phyloP scores from a whole-genome alignment of 1,284 basidiomycete genomes.

The Salmacisia buchloeana region DNA sequence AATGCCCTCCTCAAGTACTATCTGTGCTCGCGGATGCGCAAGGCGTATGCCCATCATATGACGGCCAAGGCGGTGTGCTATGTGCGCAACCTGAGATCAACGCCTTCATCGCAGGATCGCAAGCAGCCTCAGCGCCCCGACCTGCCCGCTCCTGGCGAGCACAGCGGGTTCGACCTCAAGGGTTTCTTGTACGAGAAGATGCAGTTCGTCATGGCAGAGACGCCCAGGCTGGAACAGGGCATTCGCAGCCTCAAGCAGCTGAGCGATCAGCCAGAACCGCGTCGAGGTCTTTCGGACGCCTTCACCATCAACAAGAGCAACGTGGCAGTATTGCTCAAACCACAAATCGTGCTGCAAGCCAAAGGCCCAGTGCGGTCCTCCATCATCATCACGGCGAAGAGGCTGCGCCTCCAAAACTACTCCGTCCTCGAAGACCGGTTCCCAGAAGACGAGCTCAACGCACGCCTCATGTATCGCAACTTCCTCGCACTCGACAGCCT shows the following conservation, averaged over 20 bases:
- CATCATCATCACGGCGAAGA: conserved; percentile 73
- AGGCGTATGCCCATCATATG: conserved; percentile 78
- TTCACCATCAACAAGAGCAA: conserved; percentile 60
- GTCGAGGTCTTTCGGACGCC: conserved; percentile 45
- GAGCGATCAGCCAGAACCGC: neutral
- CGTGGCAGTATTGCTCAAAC: conserved; percentile 79
- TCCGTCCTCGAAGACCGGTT: conserved; percentile 74
- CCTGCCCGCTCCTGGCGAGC: neutral
- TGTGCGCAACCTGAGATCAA: conserved; percentile 40
- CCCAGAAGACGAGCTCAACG: conserved; percentile 75
- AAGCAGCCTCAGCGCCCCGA: conserved; percentile 3
- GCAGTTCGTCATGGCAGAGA: conserved; percentile 8
- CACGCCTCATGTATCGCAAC: conserved; percentile 76
- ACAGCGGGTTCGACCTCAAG: conserved; percentile 34
- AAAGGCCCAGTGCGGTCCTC: conserved; percentile 62
- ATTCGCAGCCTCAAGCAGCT: neutral
- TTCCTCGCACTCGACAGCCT: conserved; percentile 71
- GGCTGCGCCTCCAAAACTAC: conserved; percentile 75
- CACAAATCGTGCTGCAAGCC: conserved; percentile 77
- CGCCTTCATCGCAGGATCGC: conserved; percentile 15
- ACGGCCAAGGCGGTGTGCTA: conserved; percentile 59
- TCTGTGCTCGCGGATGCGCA: conserved; percentile 69
- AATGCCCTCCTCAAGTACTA: conserved; percentile 85
- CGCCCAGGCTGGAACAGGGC: neutral
- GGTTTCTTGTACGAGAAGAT: conserved; percentile 44